Evolutionary conservation across 78 protist species (phyloP).

Genomic region (Cavenderia fasciculata): DNA sequence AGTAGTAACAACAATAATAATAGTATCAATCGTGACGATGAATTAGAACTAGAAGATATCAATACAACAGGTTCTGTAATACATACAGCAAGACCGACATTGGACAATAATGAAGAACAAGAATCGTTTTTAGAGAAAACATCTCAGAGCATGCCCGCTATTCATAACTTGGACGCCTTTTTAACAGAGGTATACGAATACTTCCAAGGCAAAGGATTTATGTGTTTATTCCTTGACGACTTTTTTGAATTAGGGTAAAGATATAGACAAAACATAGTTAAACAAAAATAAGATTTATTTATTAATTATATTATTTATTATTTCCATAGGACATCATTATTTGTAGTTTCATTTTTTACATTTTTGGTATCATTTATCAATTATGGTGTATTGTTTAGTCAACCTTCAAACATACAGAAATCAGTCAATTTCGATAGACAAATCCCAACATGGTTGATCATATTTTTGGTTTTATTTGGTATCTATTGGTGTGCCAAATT

Average conservation of each 20-base stretch:
- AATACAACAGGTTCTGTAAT: not conserved
- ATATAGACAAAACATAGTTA: not conserved
- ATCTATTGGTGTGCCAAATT: conserved; percentile 44
- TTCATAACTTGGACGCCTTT: conserved; percentile 64
- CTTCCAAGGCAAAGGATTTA: conserved; percentile 71
- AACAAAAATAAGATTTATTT: not conserved
- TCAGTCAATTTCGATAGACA: conserved; percentile 6
- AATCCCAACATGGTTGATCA: conserved; percentile 47
- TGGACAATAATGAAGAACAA: conserved; percentile 14
- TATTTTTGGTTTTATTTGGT: conserved; percentile 37
- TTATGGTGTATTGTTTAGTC: conserved; percentile 23
- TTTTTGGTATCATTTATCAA: conserved; percentile 68
- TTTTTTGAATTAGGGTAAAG: conserved; percentile 63
- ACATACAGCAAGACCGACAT: not conserved
- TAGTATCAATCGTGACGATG: not conserved
- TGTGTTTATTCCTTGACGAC: conserved; percentile 24
- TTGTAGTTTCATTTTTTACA: conserved; percentile 68
- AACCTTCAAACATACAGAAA: not conserved
- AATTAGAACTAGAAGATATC: not conserved
- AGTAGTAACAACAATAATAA: not conserved
- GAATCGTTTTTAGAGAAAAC: not conserved
- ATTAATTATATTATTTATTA: not conserved
- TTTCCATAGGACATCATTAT: conserved; percentile 58
- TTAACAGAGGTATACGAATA: conserved; percentile 69
- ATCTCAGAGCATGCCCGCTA: conserved; percentile 17